Evolutionary conservation across 345 rosid genomes (phyloP).

Genomic region (Sonneratia caseolaris): DNA sequence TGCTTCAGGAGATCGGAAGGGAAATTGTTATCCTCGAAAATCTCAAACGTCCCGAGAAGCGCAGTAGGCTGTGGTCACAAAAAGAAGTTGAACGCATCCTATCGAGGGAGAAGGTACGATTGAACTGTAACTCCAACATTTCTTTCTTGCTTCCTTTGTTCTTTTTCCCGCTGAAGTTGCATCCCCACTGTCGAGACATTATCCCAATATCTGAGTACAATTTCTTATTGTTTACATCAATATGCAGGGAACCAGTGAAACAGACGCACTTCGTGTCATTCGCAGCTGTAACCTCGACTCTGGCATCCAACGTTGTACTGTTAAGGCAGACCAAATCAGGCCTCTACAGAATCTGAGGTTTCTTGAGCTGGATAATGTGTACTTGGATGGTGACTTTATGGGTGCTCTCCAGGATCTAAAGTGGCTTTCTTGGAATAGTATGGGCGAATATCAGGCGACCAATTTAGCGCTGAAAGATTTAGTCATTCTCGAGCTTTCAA

Average conservation of each 20-base stretch:
- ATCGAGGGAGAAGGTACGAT: too few relatives aligned
- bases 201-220: neutral
- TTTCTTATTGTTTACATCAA: neutral
- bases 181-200: neutral
- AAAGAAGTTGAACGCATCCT: rapidly evolving
- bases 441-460: too few relatives aligned
- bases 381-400: neutral
- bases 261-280: neutral
- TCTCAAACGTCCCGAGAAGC: rapidly evolving
- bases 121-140: too few relatives aligned
- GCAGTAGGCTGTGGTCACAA: neutral
- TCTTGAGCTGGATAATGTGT: rapidly evolving
- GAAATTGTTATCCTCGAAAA: neutral
- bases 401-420: neutral
- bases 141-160: too few relatives aligned
- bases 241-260: neutral
- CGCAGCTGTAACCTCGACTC: rapidly evolving
- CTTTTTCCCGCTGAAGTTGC: too few relatives aligned
- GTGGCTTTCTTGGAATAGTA: neutral
- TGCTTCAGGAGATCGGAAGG: neutral
- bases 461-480: neutral
- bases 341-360: neutral
- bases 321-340: neutral
- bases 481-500: neutral
- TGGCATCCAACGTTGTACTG: too few relatives aligned